A percentile compares a stretch with the other conserved stretches of the same genome.
Conservation (phyloP, 495 filamentous ascomycete genomes). For the Delitschia confertaspora region DNA sequence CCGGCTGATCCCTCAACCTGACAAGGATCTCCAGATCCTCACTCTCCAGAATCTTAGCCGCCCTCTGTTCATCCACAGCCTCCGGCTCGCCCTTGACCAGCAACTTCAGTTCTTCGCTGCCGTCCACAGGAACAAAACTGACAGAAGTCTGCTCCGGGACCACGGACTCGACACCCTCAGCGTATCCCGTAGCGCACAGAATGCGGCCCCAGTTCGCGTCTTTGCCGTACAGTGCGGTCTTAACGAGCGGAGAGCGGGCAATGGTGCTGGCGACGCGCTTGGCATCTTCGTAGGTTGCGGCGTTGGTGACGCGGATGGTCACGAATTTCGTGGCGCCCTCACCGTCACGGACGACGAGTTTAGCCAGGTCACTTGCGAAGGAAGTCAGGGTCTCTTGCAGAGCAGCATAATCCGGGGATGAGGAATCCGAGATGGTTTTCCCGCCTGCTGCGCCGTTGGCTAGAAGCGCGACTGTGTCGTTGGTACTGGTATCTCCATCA, state of each 20-base stretch:
- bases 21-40: conserved; percentile 49
- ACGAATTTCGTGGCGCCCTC: conserved; percentile 99
- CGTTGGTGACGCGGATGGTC: conserved; percentile 74
- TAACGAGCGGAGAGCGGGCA: conserved; percentile 89
- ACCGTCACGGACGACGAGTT: conserved; percentile 90
- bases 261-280: conserved; percentile 67
- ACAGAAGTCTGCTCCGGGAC: conserved; percentile 80
- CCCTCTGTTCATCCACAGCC: conserved; percentile 78
- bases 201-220: conserved; percentile 99
- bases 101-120: conserved; percentile 68
- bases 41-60: conserved; percentile 74
- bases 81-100: conserved; percentile 88
- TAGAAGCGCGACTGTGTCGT: conserved; percentile 89
- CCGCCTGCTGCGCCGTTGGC: conserved; percentile 92
- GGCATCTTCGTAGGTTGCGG: conserved; percentile 49
- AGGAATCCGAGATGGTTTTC: conserved; percentile 34
- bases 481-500: conserved; percentile 93
- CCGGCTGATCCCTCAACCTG: conserved; percentile 35
- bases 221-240: conserved; percentile 91
- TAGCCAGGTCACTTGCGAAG: conserved; percentile 75
- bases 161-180: conserved; percentile 56
- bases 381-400: conserved; percentile 61
- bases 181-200: conserved; percentile 88
- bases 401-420: conserved; percentile 53
- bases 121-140: conserved; percentile 82